Conservation (phyloP, 2,329 filamentous ascomycete species). For the Dothideomycetes sp. region DNA sequence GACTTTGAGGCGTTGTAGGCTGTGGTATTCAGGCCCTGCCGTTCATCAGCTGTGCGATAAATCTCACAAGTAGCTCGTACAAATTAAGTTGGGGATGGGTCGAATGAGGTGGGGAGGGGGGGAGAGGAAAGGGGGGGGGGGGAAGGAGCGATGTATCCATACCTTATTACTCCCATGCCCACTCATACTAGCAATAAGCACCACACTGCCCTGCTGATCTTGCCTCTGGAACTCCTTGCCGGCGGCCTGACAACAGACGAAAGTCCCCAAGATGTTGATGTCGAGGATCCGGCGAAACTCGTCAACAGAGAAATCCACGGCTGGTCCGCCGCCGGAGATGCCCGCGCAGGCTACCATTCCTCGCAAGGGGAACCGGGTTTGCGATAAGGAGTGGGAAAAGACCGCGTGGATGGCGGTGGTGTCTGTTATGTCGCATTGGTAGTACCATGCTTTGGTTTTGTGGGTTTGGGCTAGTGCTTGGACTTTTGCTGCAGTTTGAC, state of each 20-base stretch:
- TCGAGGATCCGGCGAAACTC: constrained; percentile 25
- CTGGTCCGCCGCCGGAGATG: constrained; percentile 17
- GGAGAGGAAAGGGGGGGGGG: no score
- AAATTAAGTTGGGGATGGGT: no score
- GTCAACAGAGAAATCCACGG: constrained; percentile 21
- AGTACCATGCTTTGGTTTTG: not conserved
- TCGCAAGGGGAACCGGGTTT: not conserved
- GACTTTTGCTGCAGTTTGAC: not conserved
- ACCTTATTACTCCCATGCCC: constrained; percentile 22
- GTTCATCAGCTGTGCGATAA: not conserved
- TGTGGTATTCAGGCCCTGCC: constrained; percentile 28
- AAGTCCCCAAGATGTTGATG: constrained; percentile 27
- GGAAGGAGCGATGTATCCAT: not conserved
- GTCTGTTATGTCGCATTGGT: constrained; percentile 4
- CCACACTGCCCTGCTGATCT: constrained; percentile 23
- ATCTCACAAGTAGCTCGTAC: no score
- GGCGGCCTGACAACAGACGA: constrained; percentile 22
- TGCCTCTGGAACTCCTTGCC: constrained; percentile 21
- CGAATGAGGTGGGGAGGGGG: no score
- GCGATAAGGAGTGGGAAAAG: not conserved
- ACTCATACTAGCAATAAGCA: constrained; percentile 28
- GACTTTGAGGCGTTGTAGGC: constrained; percentile 46
- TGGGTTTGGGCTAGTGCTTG: not conserved
- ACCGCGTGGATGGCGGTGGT: not conserved
- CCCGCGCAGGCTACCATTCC: constrained; percentile 18